phyloP scores from a whole-genome alignment of 2,329 filamentous ascomycete species.

The Ophiocordyceps robertsii region DNA sequence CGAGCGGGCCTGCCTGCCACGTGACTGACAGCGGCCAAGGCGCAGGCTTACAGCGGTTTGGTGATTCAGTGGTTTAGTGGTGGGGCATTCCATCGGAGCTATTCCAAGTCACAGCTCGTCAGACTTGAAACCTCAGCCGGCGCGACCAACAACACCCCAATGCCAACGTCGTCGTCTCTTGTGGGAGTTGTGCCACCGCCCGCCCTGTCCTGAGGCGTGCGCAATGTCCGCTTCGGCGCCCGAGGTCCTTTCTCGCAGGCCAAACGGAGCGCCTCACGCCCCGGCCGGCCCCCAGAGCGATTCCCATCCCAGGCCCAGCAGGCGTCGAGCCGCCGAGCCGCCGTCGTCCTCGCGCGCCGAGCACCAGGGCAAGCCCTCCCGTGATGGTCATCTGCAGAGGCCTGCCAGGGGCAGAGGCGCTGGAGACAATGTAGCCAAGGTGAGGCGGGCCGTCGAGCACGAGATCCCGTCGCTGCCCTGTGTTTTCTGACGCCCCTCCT shows the following conservation, averaged over 20 bases:
- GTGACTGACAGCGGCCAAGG: neutral
- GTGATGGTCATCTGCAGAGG: neutral
- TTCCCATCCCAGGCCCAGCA: conserved; percentile 13
- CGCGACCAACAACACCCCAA: conserved; percentile 1
- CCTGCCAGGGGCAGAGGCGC: conserved; percentile 8
- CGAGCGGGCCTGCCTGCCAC: no score
- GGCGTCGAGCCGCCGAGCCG: neutral
- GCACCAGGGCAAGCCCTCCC: conserved; percentile 4
- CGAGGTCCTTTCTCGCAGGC: conserved; percentile 21
- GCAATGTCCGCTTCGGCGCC: conserved; percentile 22
- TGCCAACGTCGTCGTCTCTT: conserved; percentile 3
- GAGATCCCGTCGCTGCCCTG: neutral
- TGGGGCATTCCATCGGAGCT: conserved; percentile 1
- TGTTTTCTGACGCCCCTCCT: neutral
- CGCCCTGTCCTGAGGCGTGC: conserved; percentile 14
- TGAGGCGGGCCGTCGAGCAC: conserved; percentile 7
- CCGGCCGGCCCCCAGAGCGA: conserved; percentile 6
- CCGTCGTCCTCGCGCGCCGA: neutral
- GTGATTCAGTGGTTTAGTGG: no score
- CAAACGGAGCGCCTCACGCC: conserved; percentile 16
- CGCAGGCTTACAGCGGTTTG: no score
- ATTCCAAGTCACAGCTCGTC: neutral
- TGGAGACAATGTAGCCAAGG: conserved; percentile 15
- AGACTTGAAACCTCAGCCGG: neutral
- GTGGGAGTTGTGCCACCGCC: conserved; percentile 6